These are phyloP conservation scores for Lentinula guzmanii DNA, from an alignment of 768 basidiomycete genomes.

Conservation along the genomic window DNA sequence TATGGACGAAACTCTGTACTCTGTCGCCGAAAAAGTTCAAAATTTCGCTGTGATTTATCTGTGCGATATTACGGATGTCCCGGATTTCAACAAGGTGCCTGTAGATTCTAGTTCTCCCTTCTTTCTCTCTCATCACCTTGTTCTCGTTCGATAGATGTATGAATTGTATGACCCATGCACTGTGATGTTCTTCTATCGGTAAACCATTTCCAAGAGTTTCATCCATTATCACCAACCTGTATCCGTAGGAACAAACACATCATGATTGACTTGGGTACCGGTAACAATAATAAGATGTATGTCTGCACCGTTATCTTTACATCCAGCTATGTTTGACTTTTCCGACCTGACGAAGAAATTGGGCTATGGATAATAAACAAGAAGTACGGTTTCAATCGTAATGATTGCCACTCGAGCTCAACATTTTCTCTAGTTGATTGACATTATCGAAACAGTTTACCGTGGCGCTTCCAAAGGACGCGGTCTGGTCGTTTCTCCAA, in stretches of 20 bases:
- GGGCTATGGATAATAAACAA: slow-evolving; percentile 99
- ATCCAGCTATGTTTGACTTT: slow-evolving; percentile 6
- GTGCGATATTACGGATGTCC: slow-evolving; percentile 92
- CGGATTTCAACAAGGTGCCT: slow-evolving; percentile 95
- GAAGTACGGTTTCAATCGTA: slow-evolving; percentile 49
- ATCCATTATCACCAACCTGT: too few species aligned
- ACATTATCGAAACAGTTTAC: slow-evolving; percentile 97
- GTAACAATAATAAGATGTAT: slow-evolving; percentile 99
- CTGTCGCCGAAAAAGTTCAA: slow-evolving; percentile 92
- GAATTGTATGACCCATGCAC: slow-evolving; percentile 97
- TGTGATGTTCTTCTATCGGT: slow-evolving; percentile 99
- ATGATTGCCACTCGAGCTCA: background rate
- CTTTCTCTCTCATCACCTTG: background rate
- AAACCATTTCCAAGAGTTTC: slow-evolving; percentile 16
- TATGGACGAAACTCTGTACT: slow-evolving; percentile 96
- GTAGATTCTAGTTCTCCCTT: background rate
- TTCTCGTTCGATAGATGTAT: slow-evolving; percentile 69
- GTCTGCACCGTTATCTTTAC: slow-evolving; percentile 20
- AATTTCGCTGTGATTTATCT: slow-evolving; percentile 98
- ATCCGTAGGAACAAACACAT: slow-evolving; percentile 87
- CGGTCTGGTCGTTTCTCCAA: slow-evolving; percentile 95
- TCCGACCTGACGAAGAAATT: slow-evolving; percentile 57
- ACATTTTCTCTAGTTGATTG: slow-evolving; percentile 65
- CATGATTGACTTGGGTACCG: slow-evolving; percentile 99
- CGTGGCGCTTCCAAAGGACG: slow-evolving; percentile 96